phyloP scores from a whole-genome alignment of 2,329 filamentous ascomycete species.

The Cercospora citrullina region DNA sequence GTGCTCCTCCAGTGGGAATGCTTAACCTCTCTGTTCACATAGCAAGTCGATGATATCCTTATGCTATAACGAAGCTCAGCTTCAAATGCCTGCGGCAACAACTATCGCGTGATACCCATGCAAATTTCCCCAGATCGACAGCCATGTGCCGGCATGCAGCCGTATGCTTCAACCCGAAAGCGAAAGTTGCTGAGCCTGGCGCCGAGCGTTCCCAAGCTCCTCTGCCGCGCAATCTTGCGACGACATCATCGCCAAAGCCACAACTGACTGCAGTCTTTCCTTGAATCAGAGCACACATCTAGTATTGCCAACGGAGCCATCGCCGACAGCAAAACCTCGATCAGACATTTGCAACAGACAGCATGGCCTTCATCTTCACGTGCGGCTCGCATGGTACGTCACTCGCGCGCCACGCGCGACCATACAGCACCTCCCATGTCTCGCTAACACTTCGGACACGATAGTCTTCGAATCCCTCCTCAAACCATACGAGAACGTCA shows the following conservation, averaged over 20 bases:
- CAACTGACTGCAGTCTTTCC: constrained; percentile 4
- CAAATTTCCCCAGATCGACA: constrained; percentile 10
- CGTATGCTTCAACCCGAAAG: constrained; percentile 5
- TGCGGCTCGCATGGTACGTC: constrained; percentile 51
- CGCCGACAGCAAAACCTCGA: neutral
- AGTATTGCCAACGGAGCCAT: neutral
- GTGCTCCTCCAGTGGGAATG: neutral
- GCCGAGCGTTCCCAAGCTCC: constrained; percentile 7
- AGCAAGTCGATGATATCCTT: neutral
- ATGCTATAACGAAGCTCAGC: neutral
- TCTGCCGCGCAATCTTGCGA: constrained; percentile 22
- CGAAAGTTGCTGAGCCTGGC: constrained; percentile 13
- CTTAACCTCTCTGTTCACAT: neutral
- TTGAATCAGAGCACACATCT: neutral
- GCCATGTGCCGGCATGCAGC: constrained; percentile 5
- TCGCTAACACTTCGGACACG: constrained; percentile 15
- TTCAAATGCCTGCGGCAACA: neutral
- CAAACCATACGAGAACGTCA: constrained; percentile 52
- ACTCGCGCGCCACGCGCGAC: neutral
- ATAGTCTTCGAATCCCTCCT: constrained; percentile 50
- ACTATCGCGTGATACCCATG: neutral
- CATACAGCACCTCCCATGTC: neutral
- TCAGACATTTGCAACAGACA: neutral
- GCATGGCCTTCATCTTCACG: constrained; percentile 49
- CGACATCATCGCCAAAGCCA: constrained; percentile 6